These are phyloP conservation scores for Metschnikowia picachoensis DNA, from an alignment of 805 yeast species.

Conservation along the genomic window DNA sequence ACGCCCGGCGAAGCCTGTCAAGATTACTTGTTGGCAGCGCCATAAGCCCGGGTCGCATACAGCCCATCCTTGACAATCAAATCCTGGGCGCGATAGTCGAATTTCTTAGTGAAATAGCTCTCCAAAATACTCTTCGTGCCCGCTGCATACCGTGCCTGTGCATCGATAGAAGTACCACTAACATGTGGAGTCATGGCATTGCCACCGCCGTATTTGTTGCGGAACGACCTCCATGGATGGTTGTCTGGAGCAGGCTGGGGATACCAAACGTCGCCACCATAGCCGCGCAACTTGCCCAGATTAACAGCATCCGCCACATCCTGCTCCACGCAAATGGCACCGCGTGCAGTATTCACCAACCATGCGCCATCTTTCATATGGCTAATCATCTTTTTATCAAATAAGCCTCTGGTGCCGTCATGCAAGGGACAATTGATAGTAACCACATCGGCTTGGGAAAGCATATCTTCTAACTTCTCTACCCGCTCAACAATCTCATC, in stretches of 20 bases:
- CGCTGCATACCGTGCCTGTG: constrained; percentile 67
- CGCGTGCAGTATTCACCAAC: constrained; percentile 77
- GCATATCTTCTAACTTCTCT: constrained; percentile 59
- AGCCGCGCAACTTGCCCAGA: constrained; percentile 68
- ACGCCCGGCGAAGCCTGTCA: no score
- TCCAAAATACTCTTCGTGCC: constrained; percentile 67
- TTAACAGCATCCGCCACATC: constrained; percentile 73
- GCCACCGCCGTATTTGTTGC: constrained; percentile 59
- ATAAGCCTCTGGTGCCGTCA: constrained; percentile 61
- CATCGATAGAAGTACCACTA: constrained; percentile 77
- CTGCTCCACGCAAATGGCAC: constrained; percentile 69
- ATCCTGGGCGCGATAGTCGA: constrained; percentile 73
- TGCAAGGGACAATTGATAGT: constrained; percentile 78
- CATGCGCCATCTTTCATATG: constrained; percentile 72
- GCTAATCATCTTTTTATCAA: constrained; percentile 61
- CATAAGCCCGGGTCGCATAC: constrained; percentile 72
- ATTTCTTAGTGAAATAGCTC: constrained; percentile 57
- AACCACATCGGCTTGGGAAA: constrained; percentile 64
- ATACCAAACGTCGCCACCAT: constrained; percentile 84
- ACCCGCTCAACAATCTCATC: constrained; percentile 55
- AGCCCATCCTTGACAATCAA: constrained; percentile 67
- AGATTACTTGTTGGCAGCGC: constrained; percentile 34
- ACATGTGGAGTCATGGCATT: constrained; percentile 85
- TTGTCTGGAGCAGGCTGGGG: constrained; percentile 79
- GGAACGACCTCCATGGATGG: constrained; percentile 75